Percentiles rank a stretch among this genome's conserved stretches.
phyloP scores from a whole-genome alignment of 371 early-diverging fungal species.

The Blakeslea trispora region DNA sequence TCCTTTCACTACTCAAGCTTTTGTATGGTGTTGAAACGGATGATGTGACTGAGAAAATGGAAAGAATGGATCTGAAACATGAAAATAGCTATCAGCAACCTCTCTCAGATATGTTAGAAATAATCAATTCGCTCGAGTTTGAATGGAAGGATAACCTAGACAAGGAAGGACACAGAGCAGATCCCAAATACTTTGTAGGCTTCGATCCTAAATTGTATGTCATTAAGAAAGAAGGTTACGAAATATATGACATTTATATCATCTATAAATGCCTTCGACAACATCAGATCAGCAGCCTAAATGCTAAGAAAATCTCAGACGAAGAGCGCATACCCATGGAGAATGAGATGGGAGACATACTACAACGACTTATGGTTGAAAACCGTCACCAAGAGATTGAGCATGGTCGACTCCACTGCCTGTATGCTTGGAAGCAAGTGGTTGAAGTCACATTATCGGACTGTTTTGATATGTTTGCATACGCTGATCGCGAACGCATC shows the following conservation, averaged over 20 bases:
- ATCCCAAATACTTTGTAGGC: constrained; percentile 11
- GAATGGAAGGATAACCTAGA: constrained; percentile 46
- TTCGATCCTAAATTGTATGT: constrained; percentile 22
- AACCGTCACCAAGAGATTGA: constrained; percentile 71
- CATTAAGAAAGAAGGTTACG: constrained; percentile 35
- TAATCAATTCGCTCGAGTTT: constrained; percentile 53
- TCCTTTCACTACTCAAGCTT: constrained; percentile 11
- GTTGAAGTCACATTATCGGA: constrained; percentile 72
- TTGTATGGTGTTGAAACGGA: constrained; percentile 14
- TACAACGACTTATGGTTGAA: constrained; percentile 55
- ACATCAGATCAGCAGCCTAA: constrained; percentile 19
- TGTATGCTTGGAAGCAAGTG: constrained; percentile 84
- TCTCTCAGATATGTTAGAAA: constrained; percentile 53
- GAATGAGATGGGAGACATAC: constrained; percentile 51
- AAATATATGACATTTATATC: constrained; percentile 64
- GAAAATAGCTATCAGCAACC: constrained; percentile 33
- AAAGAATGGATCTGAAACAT: background rate
- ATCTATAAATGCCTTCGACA: constrained; percentile 37
- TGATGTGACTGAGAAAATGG: background rate
- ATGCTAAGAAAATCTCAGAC: constrained; percentile 31
- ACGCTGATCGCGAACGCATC: constrained; percentile 60
- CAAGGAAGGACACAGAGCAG: constrained; percentile 1
- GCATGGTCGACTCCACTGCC: constrained; percentile 61
- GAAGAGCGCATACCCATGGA: constrained; percentile 47
- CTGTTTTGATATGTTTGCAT: constrained; percentile 61